Evolutionary conservation across 495 filamentous ascomycete species (phyloP).

Genomic region (Hyaloscypha finlandica): DNA sequence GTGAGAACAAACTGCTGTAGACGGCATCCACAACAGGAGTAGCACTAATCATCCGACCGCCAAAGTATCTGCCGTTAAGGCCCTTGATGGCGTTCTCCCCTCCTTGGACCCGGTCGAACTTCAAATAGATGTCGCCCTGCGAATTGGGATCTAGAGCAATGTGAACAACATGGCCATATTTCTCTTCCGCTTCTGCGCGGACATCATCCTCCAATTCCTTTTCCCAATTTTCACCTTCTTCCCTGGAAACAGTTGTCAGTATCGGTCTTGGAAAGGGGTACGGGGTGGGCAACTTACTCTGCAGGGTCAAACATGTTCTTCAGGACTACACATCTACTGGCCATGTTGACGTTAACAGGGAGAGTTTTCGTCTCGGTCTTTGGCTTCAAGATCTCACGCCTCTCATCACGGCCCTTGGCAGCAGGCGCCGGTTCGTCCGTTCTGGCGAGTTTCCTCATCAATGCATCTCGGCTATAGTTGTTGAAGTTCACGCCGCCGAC

Average conservation of each 20-base stretch:
- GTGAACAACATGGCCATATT: constrained; percentile 98
- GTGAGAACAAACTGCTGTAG: constrained; percentile 95
- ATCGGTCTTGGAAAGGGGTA: neutral
- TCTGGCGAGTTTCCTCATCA: constrained; percentile 97
- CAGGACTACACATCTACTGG: constrained; percentile 90
- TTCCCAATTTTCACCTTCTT: constrained; percentile 84
- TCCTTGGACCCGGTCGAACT: constrained; percentile 92
- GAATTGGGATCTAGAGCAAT: constrained; percentile 93
- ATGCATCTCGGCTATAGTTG: constrained; percentile 94
- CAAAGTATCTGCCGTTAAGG: constrained; percentile 95
- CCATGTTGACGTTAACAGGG: constrained; percentile 86
- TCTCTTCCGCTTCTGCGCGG: constrained; percentile 86
- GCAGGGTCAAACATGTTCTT: constrained; percentile 93
- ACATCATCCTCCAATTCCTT: constrained; percentile 96
- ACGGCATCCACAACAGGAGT: constrained; percentile 96
- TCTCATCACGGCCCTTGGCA: constrained; percentile 61
- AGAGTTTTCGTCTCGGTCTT: constrained; percentile 80
- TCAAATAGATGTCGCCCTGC: constrained; percentile 95
- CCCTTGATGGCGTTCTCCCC: constrained; percentile 98
- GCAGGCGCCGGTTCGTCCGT: constrained; percentile 79
- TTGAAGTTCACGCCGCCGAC: constrained; percentile 98
- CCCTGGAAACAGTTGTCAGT: constrained; percentile 56
- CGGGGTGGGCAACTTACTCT: constrained; percentile 65
- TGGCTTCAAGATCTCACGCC: constrained; percentile 72
- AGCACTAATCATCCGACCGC: constrained; percentile 84